These are phyloP conservation scores for Colletotrichum nymphaeae DNA, from an alignment of 2,329 filamentous ascomycete species.

Conservation along the genomic window DNA sequence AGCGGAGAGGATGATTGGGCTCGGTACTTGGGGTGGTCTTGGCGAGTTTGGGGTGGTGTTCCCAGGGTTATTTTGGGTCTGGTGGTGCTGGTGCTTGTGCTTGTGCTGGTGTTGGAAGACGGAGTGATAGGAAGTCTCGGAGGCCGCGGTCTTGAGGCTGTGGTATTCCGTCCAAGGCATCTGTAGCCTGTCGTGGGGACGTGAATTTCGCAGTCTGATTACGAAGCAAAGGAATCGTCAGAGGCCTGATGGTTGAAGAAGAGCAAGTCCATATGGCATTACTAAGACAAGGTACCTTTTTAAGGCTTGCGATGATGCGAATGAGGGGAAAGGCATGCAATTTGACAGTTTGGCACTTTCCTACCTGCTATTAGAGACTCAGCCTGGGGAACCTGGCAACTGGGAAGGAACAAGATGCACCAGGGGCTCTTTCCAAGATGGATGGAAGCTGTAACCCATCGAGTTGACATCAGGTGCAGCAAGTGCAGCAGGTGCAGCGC, in stretches of 20 bases:
- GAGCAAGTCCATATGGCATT: not conserved
- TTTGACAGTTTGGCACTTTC: not conserved
- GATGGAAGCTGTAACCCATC: constrained; percentile 6
- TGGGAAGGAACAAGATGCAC: not conserved
- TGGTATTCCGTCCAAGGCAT: not conserved
- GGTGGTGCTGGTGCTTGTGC: not conserved
- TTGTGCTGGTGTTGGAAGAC: not conserved
- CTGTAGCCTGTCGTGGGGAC: not conserved
- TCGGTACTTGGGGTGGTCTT: constrained; percentile 31
- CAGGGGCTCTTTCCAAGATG: not conserved
- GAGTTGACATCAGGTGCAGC: not conserved
- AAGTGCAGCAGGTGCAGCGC: constrained; percentile 11
- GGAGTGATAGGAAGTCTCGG: not conserved
- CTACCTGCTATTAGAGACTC: not conserved
- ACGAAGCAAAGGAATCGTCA: not conserved
- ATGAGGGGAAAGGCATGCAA: not conserved
- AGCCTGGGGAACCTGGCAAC: not conserved
- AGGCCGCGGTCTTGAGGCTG: not conserved
- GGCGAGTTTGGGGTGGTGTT: constrained; percentile 25
- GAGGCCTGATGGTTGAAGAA: not conserved
- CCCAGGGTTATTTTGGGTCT: constrained; percentile 18
- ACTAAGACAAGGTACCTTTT: not conserved
- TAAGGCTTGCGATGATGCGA: not conserved
- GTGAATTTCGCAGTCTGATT: not conserved
- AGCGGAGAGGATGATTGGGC: constrained; percentile 20